Base-by-base conservation (phyloP, 2,329 filamentous ascomycete genomes). In the Septoria linicola region DNA sequence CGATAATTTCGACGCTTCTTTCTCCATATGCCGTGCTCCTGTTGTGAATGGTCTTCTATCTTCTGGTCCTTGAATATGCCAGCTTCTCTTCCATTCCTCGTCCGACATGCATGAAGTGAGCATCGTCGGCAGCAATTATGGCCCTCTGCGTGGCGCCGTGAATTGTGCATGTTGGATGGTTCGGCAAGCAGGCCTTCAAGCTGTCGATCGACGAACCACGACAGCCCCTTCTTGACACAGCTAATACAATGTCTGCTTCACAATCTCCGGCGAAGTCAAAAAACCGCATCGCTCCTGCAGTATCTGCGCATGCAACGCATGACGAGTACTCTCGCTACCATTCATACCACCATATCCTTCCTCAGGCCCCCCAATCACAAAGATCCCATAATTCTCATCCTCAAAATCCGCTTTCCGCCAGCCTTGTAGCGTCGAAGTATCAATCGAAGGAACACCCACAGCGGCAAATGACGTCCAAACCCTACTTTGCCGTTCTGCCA, bases 401-500 rank as follows among this genome's bases (percentile, higher is more conserved):
- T 39, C 40, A 21, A 56, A 58, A 51, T 71, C 75, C 0, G 74
- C 73, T 5, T 63, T 62, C n/a, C 55, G 53, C 64, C 76, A 78
- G 0, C 69, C 71, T 20, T 67, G 41, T 42, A 79, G 68, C 1
- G 74, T 76, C n/a, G 70, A 59, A 14, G 64, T 62, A 1, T 62
- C 42, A 11, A 65, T 23, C 0, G 64, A 63, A 3, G 73, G 73
- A 23, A 54, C 58, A 1, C 76, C 76, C 0, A 59, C 59, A 7
- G 57, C 68, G 2, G 73, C 74, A 60, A 78, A 80, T 1, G 68
- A 71, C 11, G 72, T 71, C 77, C 77, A 80, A 1, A 72, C 73
- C 10, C 74, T 65, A 8, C 74, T 73, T n/a, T 70, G 69, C 1
- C 71, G 68, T 7, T 63, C 55, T 25, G 57, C 59, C 1, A 80